Evolutionary conservation across 2,329 filamentous ascomycete species (phyloP), one percentile per base, ranked within the genome.

Genomic region (Paracamarosporium sp.): DNA sequence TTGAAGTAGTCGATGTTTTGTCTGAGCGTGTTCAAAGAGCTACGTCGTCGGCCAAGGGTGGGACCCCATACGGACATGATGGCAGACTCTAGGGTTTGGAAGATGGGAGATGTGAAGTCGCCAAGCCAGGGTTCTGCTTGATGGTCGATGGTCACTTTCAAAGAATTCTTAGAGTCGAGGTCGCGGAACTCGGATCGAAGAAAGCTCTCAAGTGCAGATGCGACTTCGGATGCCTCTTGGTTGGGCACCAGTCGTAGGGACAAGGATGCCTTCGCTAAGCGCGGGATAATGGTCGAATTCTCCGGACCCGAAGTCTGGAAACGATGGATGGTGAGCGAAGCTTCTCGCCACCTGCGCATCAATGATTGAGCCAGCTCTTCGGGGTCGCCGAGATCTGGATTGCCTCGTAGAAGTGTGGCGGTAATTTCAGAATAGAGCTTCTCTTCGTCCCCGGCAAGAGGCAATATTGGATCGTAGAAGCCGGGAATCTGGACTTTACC

Each of bases 121-220:
- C 95, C 94, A 0, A 99, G 86, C 95, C 95, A 99, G 0, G 95
- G 93, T 72, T 99, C 95, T 0, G 95, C 94, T 77, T 91, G 90
- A 72, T 97, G 95, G 64, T 97, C 93, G 63, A 99, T 93, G 28
- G 88, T 89, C 36, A 99, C 86, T 1, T 83, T 89, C 33, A 99
- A 82, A 5, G 83, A 85, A 69, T 99, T 99, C 60, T 91, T 89
- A 1, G 92, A 94, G 28, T 89, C 88, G 1, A 98, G 86, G 15
- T 83, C 78, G 1, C 81, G 82, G 70, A 97, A 99, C 64, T 93
- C 86, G 12, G 84, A 80, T 45, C 87, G 77, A 0, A 97, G 81
- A 69, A 90, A 96, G 1, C 80, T 73, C 0, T 83, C 86, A 5
- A 99, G 81, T 0, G 85, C 82, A 15, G 84, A 80, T 2, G 91